These are phyloP conservation scores for Rhypophila decipiens DNA, from an alignment of 495 filamentous ascomycete species.

Conservation along the genomic window DNA sequence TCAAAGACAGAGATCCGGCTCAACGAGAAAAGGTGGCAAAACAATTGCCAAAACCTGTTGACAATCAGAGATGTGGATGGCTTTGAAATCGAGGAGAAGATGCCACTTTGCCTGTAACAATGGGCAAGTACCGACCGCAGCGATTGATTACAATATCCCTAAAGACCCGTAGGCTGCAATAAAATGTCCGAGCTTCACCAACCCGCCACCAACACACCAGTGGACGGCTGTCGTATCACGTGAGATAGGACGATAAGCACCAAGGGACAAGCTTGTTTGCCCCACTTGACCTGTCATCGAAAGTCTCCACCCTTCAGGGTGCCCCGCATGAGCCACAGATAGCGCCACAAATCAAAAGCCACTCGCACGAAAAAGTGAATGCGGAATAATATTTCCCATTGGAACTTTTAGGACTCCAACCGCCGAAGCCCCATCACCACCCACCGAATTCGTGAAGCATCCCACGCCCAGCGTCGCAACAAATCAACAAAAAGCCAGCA, in stretches of 20 bases:
- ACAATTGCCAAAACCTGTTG: not conserved
- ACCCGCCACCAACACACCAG: too few species aligned
- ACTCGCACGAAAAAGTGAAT: conserved; percentile 16
- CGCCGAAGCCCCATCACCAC: not conserved
- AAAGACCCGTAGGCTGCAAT: too few species aligned
- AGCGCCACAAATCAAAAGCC: conserved; percentile 11
- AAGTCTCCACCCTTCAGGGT: not conserved
- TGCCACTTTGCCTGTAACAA: conserved; percentile 28
- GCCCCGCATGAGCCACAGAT: not conserved
- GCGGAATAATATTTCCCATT: conserved; percentile 23
- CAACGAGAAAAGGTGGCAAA: conserved; percentile 4
- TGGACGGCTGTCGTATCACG: not conserved
- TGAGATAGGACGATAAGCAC: not conserved
- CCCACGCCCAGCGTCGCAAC: not conserved
- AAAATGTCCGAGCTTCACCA: too few species aligned
- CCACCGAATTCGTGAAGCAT: not conserved
- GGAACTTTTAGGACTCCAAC: conserved; percentile 2
- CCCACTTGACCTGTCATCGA: too few species aligned
- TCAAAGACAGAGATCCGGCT: conserved; percentile 5
- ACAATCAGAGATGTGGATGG: conserved; percentile 9
- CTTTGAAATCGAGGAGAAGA: conserved; percentile 28
- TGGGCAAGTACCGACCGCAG: not conserved
- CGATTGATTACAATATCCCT: too few species aligned
- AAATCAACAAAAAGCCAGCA: not conserved
- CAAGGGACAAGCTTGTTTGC: not conserved